Conservation (phyloP, 2,329 filamentous ascomycete genomes). For the Colletotrichum limetticola region DNA sequence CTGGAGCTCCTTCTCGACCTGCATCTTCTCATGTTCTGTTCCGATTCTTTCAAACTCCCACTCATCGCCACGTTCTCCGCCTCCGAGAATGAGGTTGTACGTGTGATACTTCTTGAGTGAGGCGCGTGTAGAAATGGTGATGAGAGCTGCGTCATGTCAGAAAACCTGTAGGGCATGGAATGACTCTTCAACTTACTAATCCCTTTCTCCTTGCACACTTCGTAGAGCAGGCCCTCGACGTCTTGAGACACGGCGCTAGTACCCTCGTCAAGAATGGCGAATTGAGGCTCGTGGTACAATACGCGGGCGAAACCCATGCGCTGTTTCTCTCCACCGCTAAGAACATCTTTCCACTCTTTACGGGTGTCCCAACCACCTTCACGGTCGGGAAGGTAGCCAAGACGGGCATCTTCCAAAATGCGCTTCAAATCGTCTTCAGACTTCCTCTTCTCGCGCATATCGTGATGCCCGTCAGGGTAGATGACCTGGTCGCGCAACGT, state of each 20-base stretch:
- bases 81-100: slow-evolving; percentile 86
- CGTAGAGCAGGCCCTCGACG: slow-evolving; percentile 93
- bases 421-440: slow-evolving; percentile 81
- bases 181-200: slow-evolving; percentile 75
- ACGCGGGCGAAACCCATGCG: slow-evolving; percentile 90
- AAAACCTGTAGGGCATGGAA: neutral
- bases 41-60: slow-evolving; percentile 97
- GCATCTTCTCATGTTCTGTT: slow-evolving; percentile 91
- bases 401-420: slow-evolving; percentile 82
- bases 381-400: slow-evolving; percentile 89
- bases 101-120: slow-evolving; percentile 97
- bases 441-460: slow-evolving; percentile 87
- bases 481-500: slow-evolving; percentile 97
- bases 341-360: slow-evolving; percentile 98
- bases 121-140: slow-evolving; percentile 94
- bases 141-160: slow-evolving; percentile 70
- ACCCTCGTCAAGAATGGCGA: slow-evolving; percentile 94
- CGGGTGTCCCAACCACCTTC: slow-evolving; percentile 97
- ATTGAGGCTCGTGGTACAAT: slow-evolving; percentile 93
- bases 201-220: slow-evolving; percentile 90
- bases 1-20: slow-evolving; percentile 89
- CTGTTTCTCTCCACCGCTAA: slow-evolving; percentile 98
- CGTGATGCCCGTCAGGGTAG: slow-evolving; percentile 93
- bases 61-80: slow-evolving; percentile 82
- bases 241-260: slow-evolving; percentile 95